These are phyloP conservation scores for Leccinum ambiguum DNA, from an alignment of 1,284 basidiomycete genomes.

Conservation along the genomic window DNA sequence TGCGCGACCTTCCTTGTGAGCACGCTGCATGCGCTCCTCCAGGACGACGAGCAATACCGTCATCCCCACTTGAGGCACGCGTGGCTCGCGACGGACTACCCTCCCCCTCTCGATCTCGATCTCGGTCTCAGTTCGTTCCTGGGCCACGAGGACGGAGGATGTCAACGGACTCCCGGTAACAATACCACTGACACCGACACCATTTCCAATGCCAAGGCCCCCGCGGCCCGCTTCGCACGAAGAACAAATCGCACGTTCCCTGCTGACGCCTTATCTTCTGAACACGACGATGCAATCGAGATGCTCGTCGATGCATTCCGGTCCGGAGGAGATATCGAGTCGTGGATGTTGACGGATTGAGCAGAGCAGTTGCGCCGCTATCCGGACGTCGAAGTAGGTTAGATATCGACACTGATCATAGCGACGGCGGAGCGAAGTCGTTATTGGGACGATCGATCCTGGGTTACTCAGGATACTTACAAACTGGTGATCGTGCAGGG, in stretches of 20 bases:
- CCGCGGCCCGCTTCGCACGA: background rate
- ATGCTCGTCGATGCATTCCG: conserved; percentile 35
- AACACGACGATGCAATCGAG: conserved; percentile 41
- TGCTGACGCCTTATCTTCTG: conserved; percentile 29
- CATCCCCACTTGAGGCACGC: background rate
- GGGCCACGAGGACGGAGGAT: too few species aligned
- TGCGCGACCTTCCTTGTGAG: conserved; percentile 43
- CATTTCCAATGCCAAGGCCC: background rate
- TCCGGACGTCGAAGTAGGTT: too few species aligned
- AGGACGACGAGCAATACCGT: conserved; percentile 26
- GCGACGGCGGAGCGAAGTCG: conserved; percentile 19
- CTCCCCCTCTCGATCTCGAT: too few species aligned
- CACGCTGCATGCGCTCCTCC: conserved; percentile 36
- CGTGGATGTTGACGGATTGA: conserved; percentile 24
- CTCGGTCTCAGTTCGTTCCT: too few species aligned
- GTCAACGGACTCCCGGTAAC: background rate
- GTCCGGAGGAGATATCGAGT: too few species aligned
- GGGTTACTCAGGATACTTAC: too few species aligned
- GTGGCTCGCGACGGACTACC: too few species aligned
- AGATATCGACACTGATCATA: conserved; percentile 21
- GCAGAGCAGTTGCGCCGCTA: conserved; percentile 13
- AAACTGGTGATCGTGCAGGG: too few species aligned
- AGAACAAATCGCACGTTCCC: conserved; percentile 37
- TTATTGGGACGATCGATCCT: conserved; percentile 36
- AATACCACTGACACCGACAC: background rate